Conservation (phyloP, 1,139 yeast species). For the Maudiozyma humilis region DNA sequence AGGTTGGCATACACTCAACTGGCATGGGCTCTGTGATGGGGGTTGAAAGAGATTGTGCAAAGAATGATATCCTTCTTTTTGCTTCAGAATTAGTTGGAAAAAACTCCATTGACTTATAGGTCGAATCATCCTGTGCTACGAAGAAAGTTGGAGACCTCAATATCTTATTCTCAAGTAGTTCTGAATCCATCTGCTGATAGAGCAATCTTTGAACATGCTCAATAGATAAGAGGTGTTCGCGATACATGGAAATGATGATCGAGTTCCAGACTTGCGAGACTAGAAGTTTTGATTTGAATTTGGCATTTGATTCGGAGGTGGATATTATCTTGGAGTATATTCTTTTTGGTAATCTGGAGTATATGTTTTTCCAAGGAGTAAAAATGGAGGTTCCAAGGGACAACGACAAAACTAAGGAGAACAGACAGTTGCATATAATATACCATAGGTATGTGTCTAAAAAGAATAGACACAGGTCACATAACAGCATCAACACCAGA, state of each 20-base stretch:
- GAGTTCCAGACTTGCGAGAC: conserved; percentile 79
- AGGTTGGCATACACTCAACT: conserved; percentile 68
- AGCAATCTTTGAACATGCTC: conserved; percentile 58
- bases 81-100: conserved; percentile 66
- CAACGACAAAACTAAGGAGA: conserved; percentile 63
- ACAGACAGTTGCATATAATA: conserved; percentile 66
- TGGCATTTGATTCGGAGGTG: conserved; percentile 42
- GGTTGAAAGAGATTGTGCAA: conserved; percentile 79
- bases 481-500: conserved; percentile 46
- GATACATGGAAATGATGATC: conserved; percentile 61
- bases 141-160: conserved; percentile 60
- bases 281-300: conserved; percentile 40
- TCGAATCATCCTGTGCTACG: conserved; percentile 65
- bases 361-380: conserved; percentile 83
- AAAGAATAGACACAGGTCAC: conserved; percentile 68
- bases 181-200: conserved; percentile 43
- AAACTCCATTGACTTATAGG: conserved; percentile 57
- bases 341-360: conserved; percentile 65
- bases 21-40: conserved; percentile 69
- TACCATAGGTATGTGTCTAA: conserved; percentile 88
- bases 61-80: conserved; percentile 70
- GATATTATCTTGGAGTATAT: conserved; percentile 58
- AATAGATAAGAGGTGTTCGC: conserved; percentile 68
- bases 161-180: conserved; percentile 32
- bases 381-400: conserved; percentile 69